Base-by-base conservation (phyloP, 352 stramenopile genomes). In the Paralagenidium karlingii region DNA sequence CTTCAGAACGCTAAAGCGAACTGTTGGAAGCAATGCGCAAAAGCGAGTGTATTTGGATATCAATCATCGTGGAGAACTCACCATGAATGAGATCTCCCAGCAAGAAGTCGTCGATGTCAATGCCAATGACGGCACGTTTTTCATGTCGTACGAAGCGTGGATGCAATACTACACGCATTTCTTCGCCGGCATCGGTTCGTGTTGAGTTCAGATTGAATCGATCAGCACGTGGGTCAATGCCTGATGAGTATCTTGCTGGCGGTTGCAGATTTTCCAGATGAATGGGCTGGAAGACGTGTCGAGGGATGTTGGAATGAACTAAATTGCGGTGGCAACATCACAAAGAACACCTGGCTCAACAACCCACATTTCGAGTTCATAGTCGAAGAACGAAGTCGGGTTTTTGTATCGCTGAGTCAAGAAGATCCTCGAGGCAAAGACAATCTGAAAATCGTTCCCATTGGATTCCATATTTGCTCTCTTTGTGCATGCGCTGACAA, bases 81-180 rank as follows among this genome's bases (percentile, higher is more conserved):
- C 59, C 8, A 30, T 73, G 5, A 67, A 77, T 11, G 70, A 83
- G 22, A 81, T 84, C 31, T 51, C 58, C 1, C 63, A 86, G 42
- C 77, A 86, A 43, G 75, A 95, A 27, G 55, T 82, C 3, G 51
- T 80, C 6, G 73, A 89, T 12, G 58, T 84, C 16, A 94, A 94
- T 31, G 49, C 62, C 3, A 86, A 79, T 28, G 85, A 96, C 39
- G 85, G 85, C 3, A 94, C 82, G 2, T 96, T 96, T 42, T 95
- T 95, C 60, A 96, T 96, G 79, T 63, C 65, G 11, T 96, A 61
- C 43, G 68, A 85, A 19, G 83, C 80, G 2, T 95, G 81, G 81
- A 79, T 75, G 52, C 51, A 75, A 38, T 76, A 85, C 38, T 96
- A 92, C 47, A 95, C 81, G 0, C 77, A 93, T 29, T 87, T 96